Evolutionary conservation across 306 rosid species (phyloP), one percentile per base, ranked within the genome.

Genomic region (Begonia masoniana): DNA sequence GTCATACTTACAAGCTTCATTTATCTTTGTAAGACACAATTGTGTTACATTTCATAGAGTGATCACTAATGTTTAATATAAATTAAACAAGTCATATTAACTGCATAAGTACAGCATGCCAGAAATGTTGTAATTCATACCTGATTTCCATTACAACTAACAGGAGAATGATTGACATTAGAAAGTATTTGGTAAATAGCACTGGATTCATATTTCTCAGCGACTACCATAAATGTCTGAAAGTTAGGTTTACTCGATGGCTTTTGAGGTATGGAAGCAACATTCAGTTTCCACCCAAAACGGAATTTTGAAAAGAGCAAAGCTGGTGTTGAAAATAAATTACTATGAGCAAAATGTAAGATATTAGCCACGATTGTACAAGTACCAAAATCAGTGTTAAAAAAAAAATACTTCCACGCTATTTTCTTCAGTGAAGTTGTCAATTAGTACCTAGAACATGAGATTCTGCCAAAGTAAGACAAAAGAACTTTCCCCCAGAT

Each of bases 381-480:
- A 21, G 24, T 21, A 11, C n/a, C 31, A 2, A 13, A 10, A 26
- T 17, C 42, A 24, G 16, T 10, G 23, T 35, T 9, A 11, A 13
- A 9, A 4, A 19, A 50, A 24, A 23, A 7, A 17, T 0, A 17
- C 19, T 3, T 1, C 2, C 6, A 10, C 24, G 11, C 50, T 64
- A 35, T 15, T 26, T 26, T 10, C 17, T 14, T 7, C 17, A 48
- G 53, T 15, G 24, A 24, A 23, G n/a, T 14, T 23, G 10, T n/a
- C 49, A 64, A 69, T 43, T 10, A 61, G 56, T 78, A 91, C 97
- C 85, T 13, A 91, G 63, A 66, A 91, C 97, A 65, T 77, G 92
- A 63, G 92, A 71, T 62, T 88, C 97, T 8, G 92, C 85, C 74
- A 88, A 69, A 43, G 97, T 84, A 63, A 88, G 94, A 55, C 97